Percentiles rank a stretch among this genome's conserved stretches.
These are phyloP conservation scores for Psilocybe sp. DNA, from an alignment of 768 basidiomycete genomes.

Conservation along the genomic window DNA sequence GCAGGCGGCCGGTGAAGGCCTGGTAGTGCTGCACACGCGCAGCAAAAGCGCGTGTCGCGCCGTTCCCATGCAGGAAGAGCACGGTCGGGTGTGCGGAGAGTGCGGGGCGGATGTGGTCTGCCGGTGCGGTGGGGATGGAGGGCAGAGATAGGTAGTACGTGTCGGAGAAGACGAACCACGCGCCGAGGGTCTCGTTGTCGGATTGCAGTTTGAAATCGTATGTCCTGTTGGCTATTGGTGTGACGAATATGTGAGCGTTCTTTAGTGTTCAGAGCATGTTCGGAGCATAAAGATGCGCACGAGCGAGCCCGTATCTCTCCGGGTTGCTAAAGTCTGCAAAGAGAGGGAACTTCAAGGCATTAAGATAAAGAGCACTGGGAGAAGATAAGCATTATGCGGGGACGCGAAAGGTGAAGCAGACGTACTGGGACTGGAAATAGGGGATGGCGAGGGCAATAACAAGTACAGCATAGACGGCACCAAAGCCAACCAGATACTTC, in stretches of 20 bases:
- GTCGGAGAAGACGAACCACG: conserved; percentile 82
- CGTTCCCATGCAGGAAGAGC: conserved; percentile 94
- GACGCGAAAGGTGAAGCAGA: not conserved
- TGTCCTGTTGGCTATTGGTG: conserved; percentile 73
- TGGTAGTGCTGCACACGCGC: conserved; percentile 70
- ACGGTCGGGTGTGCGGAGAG: conserved; percentile 64
- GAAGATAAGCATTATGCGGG: not conserved
- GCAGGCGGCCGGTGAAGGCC: conserved; percentile 60
- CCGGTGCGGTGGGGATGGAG: conserved; percentile 31
- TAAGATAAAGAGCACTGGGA: conserved; percentile 52
- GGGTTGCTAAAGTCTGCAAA: conserved; percentile 64
- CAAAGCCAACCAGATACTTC: conserved; percentile 36
- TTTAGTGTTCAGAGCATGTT: not conserved
- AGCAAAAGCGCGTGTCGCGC: conserved; percentile 68
- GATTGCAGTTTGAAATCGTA: conserved; percentile 61
- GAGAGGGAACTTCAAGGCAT: conserved; percentile 62
- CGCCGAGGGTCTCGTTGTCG: conserved; percentile 80
- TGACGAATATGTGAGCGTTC: not conserved
- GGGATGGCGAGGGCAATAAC: conserved; percentile 59
- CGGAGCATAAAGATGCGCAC: conserved; percentile 37
- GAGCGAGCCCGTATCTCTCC: conserved; percentile 78
- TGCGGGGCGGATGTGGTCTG: conserved; percentile 48
- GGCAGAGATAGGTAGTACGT: conserved; percentile 52
- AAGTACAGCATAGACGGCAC: conserved; percentile 49
- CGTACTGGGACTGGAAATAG: conserved; percentile 60